Percentiles rank a stretch among this genome's conserved stretches.
phyloP scores from a whole-genome alignment of 176 grass and related monocot species.

The Aechmea fasciata region DNA sequence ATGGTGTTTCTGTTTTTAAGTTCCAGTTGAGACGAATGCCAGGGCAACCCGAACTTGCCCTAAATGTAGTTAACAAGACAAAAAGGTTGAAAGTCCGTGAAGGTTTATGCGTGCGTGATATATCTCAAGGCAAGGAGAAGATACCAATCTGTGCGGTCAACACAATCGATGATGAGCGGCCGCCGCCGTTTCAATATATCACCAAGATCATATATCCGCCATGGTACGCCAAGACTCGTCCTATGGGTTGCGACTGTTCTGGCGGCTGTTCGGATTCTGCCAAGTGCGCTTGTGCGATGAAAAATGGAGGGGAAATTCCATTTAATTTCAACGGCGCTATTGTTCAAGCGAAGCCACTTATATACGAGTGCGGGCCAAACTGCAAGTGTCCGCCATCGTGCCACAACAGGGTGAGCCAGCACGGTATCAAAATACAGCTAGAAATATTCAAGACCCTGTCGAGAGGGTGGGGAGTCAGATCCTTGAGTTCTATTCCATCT shows the following conservation, averaged over 20 bases:
- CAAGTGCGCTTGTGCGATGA: constrained; percentile 42
- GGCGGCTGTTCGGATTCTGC: constrained; percentile 42
- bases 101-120: constrained; percentile 39
- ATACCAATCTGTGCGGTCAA: constrained; percentile 56
- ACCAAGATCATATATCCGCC: constrained; percentile 35
- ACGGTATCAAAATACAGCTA: constrained; percentile 51
- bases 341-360: constrained; percentile 42
- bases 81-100: constrained; percentile 26
- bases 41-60: constrained; percentile 50
- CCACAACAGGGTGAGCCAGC: constrained; percentile 62
- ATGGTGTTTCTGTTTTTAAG: constrained; percentile 44
- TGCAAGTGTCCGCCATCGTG: constrained; percentile 56
- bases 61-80: constrained; percentile 35
- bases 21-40: constrained; percentile 41
- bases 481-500: constrained; percentile 54
- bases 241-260: constrained; percentile 46
- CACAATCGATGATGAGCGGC: constrained; percentile 35
- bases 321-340: constrained; percentile 57
- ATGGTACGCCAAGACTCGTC: constrained; percentile 19
- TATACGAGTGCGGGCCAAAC: constrained; percentile 71
- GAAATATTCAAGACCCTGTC: constrained; percentile 61
- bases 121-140: constrained; percentile 49
- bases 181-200: constrained; percentile 41
- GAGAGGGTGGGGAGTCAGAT: constrained; percentile 75
- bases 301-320: constrained; percentile 66